These are phyloP conservation scores for Hymenoscyphus fraxineus DNA, from an alignment of 2,329 filamentous ascomycete species.

Conservation along the genomic window DNA sequence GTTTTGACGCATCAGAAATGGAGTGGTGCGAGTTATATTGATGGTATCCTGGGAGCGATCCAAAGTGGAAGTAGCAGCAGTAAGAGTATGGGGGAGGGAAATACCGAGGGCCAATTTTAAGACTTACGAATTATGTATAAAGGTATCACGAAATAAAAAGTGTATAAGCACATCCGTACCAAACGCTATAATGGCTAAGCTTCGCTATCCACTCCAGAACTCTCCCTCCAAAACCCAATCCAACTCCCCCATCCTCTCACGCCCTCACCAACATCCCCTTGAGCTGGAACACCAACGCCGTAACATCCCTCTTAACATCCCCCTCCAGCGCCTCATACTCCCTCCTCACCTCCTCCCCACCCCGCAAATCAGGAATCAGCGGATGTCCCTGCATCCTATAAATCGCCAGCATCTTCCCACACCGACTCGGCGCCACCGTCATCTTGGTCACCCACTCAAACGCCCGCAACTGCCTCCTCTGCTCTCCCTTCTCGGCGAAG, in stretches of 20 bases:
- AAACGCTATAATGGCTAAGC: neutral
- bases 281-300: neutral
- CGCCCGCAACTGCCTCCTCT: neutral
- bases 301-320: neutral
- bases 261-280: neutral
- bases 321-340: neutral
- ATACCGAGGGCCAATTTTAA: slow-evolving; percentile 71
- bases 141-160: neutral
- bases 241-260: neutral
- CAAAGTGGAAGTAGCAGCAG: slow-evolving; percentile 86
- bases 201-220: neutral
- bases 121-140: neutral
- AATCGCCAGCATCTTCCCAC: neutral
- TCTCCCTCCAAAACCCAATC: too few relatives aligned
- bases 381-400: neutral
- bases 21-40: slow-evolving; percentile 71
- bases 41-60: slow-evolving; percentile 84
- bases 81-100: slow-evolving; percentile 92
- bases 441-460: neutral
- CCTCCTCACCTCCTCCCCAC: neutral
- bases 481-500: neutral
- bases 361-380: neutral
- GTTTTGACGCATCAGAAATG: slow-evolving; percentile 43
- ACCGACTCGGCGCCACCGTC: neutral
- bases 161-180: neutral